Evolutionary conservation across 108 stramenopile genomes (phyloP).

Genomic region (Craspedostauros australis): DNA sequence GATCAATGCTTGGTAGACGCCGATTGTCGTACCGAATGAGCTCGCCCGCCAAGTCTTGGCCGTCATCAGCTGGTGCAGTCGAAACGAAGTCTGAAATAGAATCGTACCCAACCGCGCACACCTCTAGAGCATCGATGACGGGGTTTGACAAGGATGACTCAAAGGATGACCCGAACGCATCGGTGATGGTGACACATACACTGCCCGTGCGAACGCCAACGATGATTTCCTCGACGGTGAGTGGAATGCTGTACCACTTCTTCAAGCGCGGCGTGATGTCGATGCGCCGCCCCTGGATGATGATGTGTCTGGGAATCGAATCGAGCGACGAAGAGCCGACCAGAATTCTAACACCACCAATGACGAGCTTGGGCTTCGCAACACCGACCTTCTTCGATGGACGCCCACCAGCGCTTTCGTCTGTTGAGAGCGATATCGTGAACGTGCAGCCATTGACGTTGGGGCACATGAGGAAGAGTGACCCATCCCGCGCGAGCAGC

Average conservation of each 20-base stretch:
- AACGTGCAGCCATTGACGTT: constrained; percentile 62
- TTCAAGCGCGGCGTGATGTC: constrained; percentile 45
- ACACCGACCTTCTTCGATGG: neutral
- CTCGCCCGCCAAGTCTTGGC: too few relatives aligned
- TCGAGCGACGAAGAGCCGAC: constrained; percentile 55
- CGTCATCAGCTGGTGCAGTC: too few relatives aligned
- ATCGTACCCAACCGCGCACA: constrained; percentile 35
- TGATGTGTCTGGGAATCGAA: constrained; percentile 45
- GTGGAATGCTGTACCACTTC: constrained; percentile 74
- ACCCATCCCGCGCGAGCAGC: too few relatives aligned
- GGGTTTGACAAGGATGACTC: constrained; percentile 35
- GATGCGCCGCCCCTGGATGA: constrained; percentile 56
- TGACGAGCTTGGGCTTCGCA: constrained; percentile 19
- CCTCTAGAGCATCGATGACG: constrained; percentile 69
- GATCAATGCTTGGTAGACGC: too few relatives aligned
- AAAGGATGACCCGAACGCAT: constrained; percentile 39
- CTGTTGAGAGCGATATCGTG: constrained; percentile 29
- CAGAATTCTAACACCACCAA: constrained; percentile 66
- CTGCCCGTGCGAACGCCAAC: constrained; percentile 56
- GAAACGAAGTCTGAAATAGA: too few relatives aligned
- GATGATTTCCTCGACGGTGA: constrained; percentile 74
- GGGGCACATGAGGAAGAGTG: constrained; percentile 47
- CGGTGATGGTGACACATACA: constrained; percentile 49
- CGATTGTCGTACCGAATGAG: too few relatives aligned
- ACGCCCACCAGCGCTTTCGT: neutral